A percentile compares a stretch with the other conserved stretches of the same genome.
These are phyloP conservation scores for Centaurea solstitialis DNA, from an alignment of 129 eudicot genomes.

Conservation along the genomic window DNA sequence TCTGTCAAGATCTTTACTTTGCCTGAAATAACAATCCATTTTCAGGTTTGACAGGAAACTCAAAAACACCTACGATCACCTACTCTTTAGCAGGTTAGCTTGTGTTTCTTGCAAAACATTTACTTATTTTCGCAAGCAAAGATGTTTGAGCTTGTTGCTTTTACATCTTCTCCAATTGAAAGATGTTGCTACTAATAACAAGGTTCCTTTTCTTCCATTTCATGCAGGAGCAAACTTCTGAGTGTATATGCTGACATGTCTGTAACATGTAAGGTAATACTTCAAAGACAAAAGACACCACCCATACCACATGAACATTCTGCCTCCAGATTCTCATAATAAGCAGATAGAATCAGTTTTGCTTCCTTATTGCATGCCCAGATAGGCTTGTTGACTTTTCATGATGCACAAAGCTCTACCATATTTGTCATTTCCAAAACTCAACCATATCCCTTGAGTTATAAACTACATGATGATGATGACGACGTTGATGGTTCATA, in stretches of 20 bases:
- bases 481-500: background rate
- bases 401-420: slow-evolving; percentile 3
- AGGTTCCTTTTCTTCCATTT: background rate
- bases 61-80: slow-evolving; percentile 87
- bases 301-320: background rate
- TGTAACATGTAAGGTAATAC: slow-evolving; percentile 88
- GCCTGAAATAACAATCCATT: background rate
- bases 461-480: background rate
- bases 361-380: background rate
- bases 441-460: background rate
- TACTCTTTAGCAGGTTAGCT: slow-evolving; percentile 75
- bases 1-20: background rate
- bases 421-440: background rate
- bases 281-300: slow-evolving; percentile 9
- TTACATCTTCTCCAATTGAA: background rate
- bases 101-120: slow-evolving; percentile 11
- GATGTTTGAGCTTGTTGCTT: slow-evolving; percentile 18
- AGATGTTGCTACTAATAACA: background rate
- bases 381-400: background rate
- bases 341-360: background rate
- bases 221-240: slow-evolving; percentile 88
- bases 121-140: background rate
- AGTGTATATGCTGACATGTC: slow-evolving; percentile 99
- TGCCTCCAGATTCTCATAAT: background rate
- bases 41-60: slow-evolving; percentile 99